Conservation (phyloP, 2,329 filamentous ascomycete genomes). For the Neopestalotiopsis clavispora region DNA sequence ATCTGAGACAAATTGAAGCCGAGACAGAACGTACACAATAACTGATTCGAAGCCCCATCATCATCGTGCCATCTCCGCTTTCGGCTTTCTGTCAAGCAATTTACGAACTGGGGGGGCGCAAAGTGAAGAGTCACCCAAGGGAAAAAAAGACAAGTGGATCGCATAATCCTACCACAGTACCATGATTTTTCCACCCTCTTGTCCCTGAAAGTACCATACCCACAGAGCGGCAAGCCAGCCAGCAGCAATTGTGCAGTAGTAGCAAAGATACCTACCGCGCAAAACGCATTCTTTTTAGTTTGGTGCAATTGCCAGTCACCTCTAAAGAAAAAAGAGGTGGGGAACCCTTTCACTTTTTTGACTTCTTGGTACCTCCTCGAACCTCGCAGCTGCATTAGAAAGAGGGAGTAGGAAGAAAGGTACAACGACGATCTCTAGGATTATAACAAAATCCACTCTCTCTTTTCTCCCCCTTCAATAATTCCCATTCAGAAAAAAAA, state of each 20-base stretch:
- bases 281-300: not conserved
- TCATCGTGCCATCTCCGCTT: slow-evolving; percentile 18
- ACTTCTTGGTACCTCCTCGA: not conserved
- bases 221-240: not conserved
- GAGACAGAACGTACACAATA: slow-evolving; percentile 4
- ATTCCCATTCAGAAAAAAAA: not conserved
- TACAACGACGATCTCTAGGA: slow-evolving; percentile 9
- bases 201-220: not conserved
- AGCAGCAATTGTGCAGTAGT: not conserved
- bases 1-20: slow-evolving; percentile 15
- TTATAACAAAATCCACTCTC: slow-evolving; percentile 2
- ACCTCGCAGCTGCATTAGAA: not conserved
- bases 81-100: slow-evolving; percentile 16
- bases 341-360: not conserved
- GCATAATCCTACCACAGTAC: not conserved
- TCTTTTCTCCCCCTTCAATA: slow-evolving; percentile 4
- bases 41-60: slow-evolving; percentile 16
- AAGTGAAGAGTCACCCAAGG: not conserved
- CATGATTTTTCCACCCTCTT: not conserved
- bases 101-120: not conserved
- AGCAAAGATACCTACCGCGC: not conserved
- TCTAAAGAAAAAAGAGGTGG: not conserved
- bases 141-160: slow-evolving; percentile 8
- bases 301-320: not conserved
- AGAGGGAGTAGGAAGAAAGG: not conserved